A percentile compares a stretch with the other conserved stretches of the same genome.
phyloP scores from a whole-genome alignment of 164 flowering plant species.

The Aristolochia californica region DNA sequence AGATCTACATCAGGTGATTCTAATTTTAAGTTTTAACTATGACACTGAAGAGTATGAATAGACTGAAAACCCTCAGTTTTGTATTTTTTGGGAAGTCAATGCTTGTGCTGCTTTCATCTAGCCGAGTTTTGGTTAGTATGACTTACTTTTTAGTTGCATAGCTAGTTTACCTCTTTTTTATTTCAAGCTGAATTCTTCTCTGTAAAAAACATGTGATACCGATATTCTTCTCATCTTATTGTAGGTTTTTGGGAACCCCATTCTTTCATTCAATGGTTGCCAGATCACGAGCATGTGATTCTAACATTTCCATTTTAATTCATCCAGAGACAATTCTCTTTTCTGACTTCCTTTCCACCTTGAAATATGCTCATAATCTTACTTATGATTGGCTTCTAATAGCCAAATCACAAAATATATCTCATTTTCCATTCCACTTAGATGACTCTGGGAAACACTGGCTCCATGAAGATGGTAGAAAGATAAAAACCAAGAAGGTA shows the following conservation, averaged over 20 bases:
- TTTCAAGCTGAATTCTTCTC: not conserved
- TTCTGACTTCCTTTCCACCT: conserved; percentile 52
- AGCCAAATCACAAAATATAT: conserved; percentile 37
- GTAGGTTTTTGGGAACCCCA: conserved; percentile 74
- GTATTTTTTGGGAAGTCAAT: not conserved
- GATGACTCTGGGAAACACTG: conserved; percentile 44
- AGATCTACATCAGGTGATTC: too few species aligned
- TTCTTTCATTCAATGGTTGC: conserved; percentile 92
- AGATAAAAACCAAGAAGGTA: conserved; percentile 45
- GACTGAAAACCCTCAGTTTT: not conserved
- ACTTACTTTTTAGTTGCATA: not conserved
- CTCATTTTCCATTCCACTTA: conserved; percentile 50
- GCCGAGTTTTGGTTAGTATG: not conserved
- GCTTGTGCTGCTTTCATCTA: not conserved
- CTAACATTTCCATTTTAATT: conserved; percentile 60
- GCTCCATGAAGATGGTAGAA: conserved; percentile 40
- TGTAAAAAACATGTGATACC: not conserved
- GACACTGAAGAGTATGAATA: not conserved
- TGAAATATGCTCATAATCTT: conserved; percentile 46
- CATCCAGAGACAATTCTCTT: conserved; percentile 63
- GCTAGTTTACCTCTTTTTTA: not conserved
- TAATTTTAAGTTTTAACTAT: too few species aligned
- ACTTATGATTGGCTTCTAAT: conserved; percentile 78
- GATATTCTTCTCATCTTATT: not conserved
- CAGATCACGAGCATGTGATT: conserved; percentile 43